A percentile compares a stretch with the other conserved stretches of the same genome.
Evolutionary conservation across 2,329 filamentous ascomycete species (phyloP).

Genomic region (Hypoxylon sp.): DNA sequence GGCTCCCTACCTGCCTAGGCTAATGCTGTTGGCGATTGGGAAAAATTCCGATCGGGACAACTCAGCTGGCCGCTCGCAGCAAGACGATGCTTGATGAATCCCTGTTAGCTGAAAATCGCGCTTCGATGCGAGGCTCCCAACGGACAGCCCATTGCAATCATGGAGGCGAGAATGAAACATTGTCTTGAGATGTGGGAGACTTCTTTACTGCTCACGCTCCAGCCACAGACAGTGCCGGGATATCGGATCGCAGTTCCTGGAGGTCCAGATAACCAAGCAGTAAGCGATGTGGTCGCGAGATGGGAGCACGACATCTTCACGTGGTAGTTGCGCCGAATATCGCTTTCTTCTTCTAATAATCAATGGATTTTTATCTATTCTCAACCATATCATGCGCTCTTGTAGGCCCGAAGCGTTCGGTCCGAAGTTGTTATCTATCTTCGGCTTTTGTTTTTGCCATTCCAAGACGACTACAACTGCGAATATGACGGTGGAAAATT

Average conservation of each 20-base stretch:
- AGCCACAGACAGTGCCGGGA: conserved; percentile 13
- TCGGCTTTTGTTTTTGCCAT: too few relatives aligned
- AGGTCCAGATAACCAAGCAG: too few relatives aligned
- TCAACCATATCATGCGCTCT: too few relatives aligned
- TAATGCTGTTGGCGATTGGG: conserved; percentile 7
- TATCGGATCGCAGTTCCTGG: conserved; percentile 14
- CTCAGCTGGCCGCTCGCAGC: not conserved
- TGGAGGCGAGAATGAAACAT: conserved; percentile 3
- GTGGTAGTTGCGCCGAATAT: too few relatives aligned
- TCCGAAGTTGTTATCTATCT: too few relatives aligned
- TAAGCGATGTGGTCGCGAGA: too few relatives aligned
- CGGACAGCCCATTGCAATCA: conserved; percentile 1
- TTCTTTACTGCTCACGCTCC: not conserved
- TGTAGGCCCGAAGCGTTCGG: too few relatives aligned
- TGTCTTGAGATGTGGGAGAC: conserved; percentile 14
- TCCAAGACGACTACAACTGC: too few relatives aligned
- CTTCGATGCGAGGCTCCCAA: conserved; percentile 15
- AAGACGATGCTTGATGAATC: conserved; percentile 10
- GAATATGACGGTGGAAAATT: too few relatives aligned
- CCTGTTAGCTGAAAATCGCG: conserved; percentile 12
- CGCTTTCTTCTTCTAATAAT: too few relatives aligned
- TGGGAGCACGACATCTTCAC: too few relatives aligned
- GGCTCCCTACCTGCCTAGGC: not conserved
- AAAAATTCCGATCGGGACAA: conserved; percentile 5
- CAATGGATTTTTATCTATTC: too few relatives aligned